A percentile compares a stretch with the other conserved stretches of the same genome.
Evolutionary conservation across 768 basidiomycete genomes (phyloP).

Genomic region (Podaxis mareebaensis): DNA sequence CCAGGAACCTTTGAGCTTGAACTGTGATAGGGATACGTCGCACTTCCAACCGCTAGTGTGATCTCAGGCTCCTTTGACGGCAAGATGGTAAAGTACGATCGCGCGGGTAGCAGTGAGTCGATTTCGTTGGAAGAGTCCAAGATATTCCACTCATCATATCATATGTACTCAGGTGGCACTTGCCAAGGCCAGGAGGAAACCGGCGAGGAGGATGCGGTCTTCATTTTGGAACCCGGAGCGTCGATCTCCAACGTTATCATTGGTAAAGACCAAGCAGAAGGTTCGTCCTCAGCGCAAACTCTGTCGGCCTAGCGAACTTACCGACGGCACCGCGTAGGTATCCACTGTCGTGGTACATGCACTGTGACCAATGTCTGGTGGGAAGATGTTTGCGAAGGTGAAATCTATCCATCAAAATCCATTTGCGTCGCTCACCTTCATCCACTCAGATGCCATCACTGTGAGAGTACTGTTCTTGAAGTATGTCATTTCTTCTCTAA

Average conservation of each 20-base stretch:
- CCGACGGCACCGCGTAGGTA: constrained; percentile 17
- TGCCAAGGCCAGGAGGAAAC: constrained; percentile 29
- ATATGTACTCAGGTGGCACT: constrained; percentile 21
- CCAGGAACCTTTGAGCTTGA: neutral
- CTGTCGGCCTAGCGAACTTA: neutral
- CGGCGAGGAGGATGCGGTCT: constrained; percentile 29
- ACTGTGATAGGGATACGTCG: constrained; percentile 24
- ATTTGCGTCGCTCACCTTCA: neutral
- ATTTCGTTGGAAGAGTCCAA: neutral
- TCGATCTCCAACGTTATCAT: constrained; percentile 32
- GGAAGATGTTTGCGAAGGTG: constrained; percentile 33
- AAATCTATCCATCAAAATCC: neutral
- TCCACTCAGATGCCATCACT: constrained; percentile 6
- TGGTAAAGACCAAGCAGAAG: constrained; percentile 30
- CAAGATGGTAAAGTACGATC: constrained; percentile 29
- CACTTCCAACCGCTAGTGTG: constrained; percentile 30
- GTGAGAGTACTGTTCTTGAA: neutral
- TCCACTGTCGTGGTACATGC: constrained; percentile 30
- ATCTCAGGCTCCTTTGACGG: constrained; percentile 30
- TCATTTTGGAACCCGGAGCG: constrained; percentile 29
- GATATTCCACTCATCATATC: neutral
- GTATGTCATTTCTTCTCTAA: neutral
- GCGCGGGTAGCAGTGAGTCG: constrained; percentile 29
- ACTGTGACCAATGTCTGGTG: constrained; percentile 32
- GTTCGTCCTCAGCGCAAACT: constrained; percentile 6